Base-by-base conservation (phyloP, 2,329 filamentous ascomycete species). In the Venturia oleaginea region DNA sequence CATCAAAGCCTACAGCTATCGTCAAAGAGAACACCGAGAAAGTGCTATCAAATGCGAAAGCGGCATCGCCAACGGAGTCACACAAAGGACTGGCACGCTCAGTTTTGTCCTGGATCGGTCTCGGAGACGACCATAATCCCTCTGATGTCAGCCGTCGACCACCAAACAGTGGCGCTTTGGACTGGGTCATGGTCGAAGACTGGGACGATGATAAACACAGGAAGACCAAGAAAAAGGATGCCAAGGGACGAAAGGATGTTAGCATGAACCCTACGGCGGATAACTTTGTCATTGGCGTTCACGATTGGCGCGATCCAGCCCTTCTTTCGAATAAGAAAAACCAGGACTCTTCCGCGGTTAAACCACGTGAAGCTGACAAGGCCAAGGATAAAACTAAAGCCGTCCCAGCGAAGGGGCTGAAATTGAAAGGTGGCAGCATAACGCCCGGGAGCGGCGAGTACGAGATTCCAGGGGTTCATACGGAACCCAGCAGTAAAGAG, bases 251-350 rank as follows among this genome's bases (percentile, higher is more conserved):
- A 17, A 42, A 42, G 55, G 30, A 40, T 60, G 8, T 30, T 27
- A 55, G 48, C 54, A 54, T 67, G 69, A 67, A 72, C 17, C 66
- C 69, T n/a, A 65, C 72, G 27, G 74, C 78, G 59, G 87, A 91
- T 72, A 84, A 82, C 65, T 93, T 92, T 72, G 82, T 89, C 55
- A 92, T 93, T 70, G 90, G 90, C n/a, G 86, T 92, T 15, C 89
- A 94, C 68, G 90, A 94, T 72, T 93, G 90, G 90, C 84, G 90
- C 68, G 90, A 94, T 72, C 88, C 89, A 6, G 89, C 91, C 72
- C 77, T 91, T 22, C 79, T 91, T 27, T 80, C 80, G 1, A n/a
- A 64, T 66, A 6, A 68, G 61, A 19, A 66, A 62, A 24, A 64
- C 67, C 15, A 43, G 10, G 69, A 67, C 22, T 62, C 68, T 2